Percentiles rank a stretch among this genome's conserved stretches.
Conservation (phyloP, 2,329 filamentous ascomycete genomes). For the Penicillium freii region DNA sequence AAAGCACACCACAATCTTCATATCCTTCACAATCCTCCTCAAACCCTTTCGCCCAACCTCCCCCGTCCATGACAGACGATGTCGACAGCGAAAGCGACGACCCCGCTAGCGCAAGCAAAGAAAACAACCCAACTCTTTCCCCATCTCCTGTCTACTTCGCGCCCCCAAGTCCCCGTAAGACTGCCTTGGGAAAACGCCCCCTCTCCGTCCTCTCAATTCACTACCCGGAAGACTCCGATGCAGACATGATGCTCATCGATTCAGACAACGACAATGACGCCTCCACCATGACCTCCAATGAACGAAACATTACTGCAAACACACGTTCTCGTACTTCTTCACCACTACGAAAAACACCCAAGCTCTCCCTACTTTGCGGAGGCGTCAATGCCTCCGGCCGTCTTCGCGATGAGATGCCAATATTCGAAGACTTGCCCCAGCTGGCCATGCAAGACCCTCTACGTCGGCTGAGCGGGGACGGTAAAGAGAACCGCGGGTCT, state of each 20-base stretch:
- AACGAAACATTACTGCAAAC: constrained; percentile 45
- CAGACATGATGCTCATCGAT: constrained; percentile 31
- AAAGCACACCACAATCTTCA: not conserved
- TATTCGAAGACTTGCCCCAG: constrained; percentile 34
- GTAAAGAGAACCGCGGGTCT: constrained; percentile 22
- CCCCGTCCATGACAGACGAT: constrained; percentile 11
- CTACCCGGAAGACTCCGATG: constrained; percentile 31
- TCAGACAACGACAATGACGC: constrained; percentile 28
- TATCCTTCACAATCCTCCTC: not conserved
- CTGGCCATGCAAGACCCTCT: constrained; percentile 13
- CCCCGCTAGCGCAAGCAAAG: constrained; percentile 43
- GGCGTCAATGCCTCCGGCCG: constrained; percentile 26
- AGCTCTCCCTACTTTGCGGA: constrained; percentile 28
- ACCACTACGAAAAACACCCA: constrained; percentile 38
- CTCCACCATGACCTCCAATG: constrained; percentile 36
- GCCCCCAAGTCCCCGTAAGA: constrained; percentile 39
- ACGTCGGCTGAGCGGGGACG: constrained; percentile 18
- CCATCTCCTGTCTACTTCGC: constrained; percentile 35
- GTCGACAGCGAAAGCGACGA: constrained; percentile 23
- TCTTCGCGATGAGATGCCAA: constrained; percentile 30
- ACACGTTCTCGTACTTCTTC: constrained; percentile 20
- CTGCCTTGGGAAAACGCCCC: constrained; percentile 42
- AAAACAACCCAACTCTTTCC: constrained; percentile 49
- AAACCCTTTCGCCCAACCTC: not conserved
- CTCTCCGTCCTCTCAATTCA: constrained; percentile 42